Evolutionary conservation across 192 early-diverging fungal species (phyloP), one percentile per base, ranked within the genome.

Genomic region (Gryganskiella cystojenkinii): DNA sequence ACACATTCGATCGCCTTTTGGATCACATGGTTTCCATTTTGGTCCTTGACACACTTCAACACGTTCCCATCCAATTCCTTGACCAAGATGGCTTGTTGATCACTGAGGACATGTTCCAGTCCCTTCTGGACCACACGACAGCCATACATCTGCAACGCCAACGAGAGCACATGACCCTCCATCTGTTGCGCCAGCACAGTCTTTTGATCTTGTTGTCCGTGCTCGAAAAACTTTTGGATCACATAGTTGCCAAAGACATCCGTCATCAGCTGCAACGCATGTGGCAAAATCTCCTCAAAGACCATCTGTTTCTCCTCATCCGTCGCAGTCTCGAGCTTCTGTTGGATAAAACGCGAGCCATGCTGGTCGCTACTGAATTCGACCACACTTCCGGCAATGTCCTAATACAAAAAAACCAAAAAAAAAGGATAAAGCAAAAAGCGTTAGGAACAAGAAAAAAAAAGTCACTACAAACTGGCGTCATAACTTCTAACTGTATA

Each of bases 231-330:
- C 84, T 98, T 99, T 85, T 99, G 98, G 55, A 99, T 93, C 55
- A 99, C 98, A 73, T 99, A 99, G 88, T 99, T 99, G 46, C 98
- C 98, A 93, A 99, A 99, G 0, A 99, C 98, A 67, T 99, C 98
- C 7, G 95, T 97, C 96, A 98, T 99, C 56, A 99, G 82, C 67
- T 97, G 94, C 51, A 96, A 84, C 0, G 94, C 91, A 61, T 92
- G 91, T 6, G 95, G 95, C 62, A 95, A 82, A 47, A 99, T 93
- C 76, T 99, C 98, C 25, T 95, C 93, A 86, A 99, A 99, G 49
- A 99, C 96, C 52, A 95, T 84, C 82, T 98, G 92, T 84, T 98
- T 98, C 66, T 99, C 98, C 42, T 98, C 98, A 34, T 85, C 86
- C 25, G 89, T 90, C 10, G 95, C 96, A 0, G 92, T 93, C 80